Conservation (phyloP, 2,329 filamentous ascomycete species). For the Cercospora brassicicola region DNA sequence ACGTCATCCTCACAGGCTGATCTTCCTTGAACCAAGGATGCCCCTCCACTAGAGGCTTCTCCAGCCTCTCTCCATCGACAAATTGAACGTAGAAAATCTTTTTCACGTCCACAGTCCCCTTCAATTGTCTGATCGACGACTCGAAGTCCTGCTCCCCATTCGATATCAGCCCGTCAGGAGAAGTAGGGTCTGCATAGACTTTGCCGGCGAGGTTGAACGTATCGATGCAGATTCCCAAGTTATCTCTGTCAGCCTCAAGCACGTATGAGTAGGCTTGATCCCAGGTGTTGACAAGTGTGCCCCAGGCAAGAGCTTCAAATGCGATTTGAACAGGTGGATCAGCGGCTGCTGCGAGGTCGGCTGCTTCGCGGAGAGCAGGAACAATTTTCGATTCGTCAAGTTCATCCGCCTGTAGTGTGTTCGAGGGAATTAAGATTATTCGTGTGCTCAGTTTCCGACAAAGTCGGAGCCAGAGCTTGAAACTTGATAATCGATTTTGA, state of each 20-base stretch:
- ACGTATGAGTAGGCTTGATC: slow-evolving; percentile 70
- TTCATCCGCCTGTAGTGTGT: slow-evolving; percentile 59
- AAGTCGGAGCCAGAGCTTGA: slow-evolving; percentile 68
- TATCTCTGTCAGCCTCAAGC: slow-evolving; percentile 61
- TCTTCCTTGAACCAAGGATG: slow-evolving; percentile 60
- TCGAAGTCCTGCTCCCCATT: slow-evolving; percentile 58
- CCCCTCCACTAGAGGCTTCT: slow-evolving; percentile 54
- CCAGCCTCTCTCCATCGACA: slow-evolving; percentile 68
- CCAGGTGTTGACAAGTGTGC: slow-evolving; percentile 69
- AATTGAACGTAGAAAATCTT: slow-evolving; percentile 76
- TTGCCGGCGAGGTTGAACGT: slow-evolving; percentile 74
- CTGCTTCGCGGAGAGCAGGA: slow-evolving; percentile 61
- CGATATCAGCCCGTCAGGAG: slow-evolving; percentile 51
- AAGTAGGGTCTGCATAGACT: slow-evolving; percentile 67
- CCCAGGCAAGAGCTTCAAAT: slow-evolving; percentile 73
- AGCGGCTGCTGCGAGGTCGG: slow-evolving; percentile 63
- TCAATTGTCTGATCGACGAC: slow-evolving; percentile 56
- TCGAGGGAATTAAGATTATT: slow-evolving; percentile 71
- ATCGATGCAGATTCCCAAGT: slow-evolving; percentile 75
- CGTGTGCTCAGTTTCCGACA: slow-evolving; percentile 65
- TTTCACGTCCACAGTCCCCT: slow-evolving; percentile 55
- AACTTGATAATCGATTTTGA: slow-evolving; percentile 58
- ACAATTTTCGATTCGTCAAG: slow-evolving; percentile 58
- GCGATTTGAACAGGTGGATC: slow-evolving; percentile 60
- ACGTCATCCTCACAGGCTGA: slow-evolving; percentile 69